These are phyloP conservation scores for Colletotrichum viniferum DNA, from an alignment of 2,329 filamentous ascomycete genomes.

Conservation along the genomic window DNA sequence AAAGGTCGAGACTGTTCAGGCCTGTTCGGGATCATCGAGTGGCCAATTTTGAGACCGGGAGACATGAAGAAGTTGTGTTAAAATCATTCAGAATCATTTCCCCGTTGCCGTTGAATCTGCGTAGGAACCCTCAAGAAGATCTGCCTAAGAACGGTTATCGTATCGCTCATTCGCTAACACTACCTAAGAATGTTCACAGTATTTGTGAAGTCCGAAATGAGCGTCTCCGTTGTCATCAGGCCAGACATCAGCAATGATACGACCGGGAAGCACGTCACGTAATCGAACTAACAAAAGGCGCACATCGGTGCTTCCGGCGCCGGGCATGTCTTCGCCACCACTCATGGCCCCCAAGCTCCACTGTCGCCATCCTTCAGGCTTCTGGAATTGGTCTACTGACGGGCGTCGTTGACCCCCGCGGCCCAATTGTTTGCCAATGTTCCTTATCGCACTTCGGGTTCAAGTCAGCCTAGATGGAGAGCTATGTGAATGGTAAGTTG, in stretches of 20 bases:
- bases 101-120: not conserved
- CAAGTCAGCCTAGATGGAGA: not conserved
- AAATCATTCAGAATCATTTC: fast-evolving
- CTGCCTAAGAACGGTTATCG: not conserved
- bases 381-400: not conserved
- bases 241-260: not conserved
- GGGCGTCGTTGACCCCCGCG: not conserved
- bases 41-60: not conserved
- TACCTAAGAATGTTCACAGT: not conserved
- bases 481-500: not conserved
- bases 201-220: fast-evolving
- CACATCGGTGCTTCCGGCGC: not conserved
- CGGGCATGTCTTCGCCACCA: not conserved
- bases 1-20: fast-evolving
- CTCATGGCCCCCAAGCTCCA: not conserved
- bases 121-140: not conserved
- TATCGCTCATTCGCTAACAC: not conserved
- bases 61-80: not conserved
- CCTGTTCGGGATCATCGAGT: not conserved
- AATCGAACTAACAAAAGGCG: not conserved
- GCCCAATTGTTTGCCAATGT: fast-evolving
- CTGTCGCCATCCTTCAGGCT: not conserved
- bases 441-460: not conserved
- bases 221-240: not conserved
- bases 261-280: not conserved